These are phyloP conservation scores for Piloderma croceum DNA, from an alignment of 768 basidiomycete genomes.

Conservation along the genomic window DNA sequence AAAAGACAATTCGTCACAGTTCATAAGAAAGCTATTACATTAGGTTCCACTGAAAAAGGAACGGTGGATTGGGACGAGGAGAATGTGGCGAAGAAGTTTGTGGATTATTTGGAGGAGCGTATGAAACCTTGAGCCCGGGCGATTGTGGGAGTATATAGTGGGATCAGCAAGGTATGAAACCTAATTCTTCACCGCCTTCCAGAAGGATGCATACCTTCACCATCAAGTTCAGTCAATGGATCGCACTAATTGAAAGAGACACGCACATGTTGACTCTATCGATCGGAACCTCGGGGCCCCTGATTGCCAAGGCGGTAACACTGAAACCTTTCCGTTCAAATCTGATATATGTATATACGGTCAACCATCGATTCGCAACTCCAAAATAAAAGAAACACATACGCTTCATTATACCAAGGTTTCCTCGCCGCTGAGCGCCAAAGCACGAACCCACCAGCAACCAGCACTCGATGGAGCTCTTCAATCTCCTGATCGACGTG, in stretches of 20 bases:
- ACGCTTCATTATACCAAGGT: constrained; percentile 62
- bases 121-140: constrained; percentile 34
- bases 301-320: constrained; percentile 45
- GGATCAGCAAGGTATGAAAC: too few relatives aligned
- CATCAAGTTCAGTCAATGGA: too few relatives aligned
- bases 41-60: constrained; percentile 76
- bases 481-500: constrained; percentile 49
- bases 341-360: constrained; percentile 16
- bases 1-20: constrained; percentile 89
- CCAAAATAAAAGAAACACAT: not conserved
- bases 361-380: not conserved
- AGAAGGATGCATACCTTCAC: constrained; percentile 5
- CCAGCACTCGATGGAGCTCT: constrained; percentile 52
- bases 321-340: constrained; percentile 51
- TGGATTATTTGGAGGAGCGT: constrained; percentile 66
- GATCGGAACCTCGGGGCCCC: constrained; percentile 45
- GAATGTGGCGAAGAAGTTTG: constrained; percentile 66
- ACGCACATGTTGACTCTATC: constrained; percentile 69
- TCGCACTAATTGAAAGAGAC: too few relatives aligned
- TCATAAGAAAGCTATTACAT: constrained; percentile 84
- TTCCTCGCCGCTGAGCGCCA: constrained; percentile 60
- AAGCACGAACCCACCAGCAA: constrained; percentile 53
- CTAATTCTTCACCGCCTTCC: constrained; percentile 1
- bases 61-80: constrained; percentile 72
- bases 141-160: not conserved